These are phyloP conservation scores for Colletotrichum acutatum DNA, from an alignment of 2,329 filamentous ascomycete species.

Conservation along the genomic window DNA sequence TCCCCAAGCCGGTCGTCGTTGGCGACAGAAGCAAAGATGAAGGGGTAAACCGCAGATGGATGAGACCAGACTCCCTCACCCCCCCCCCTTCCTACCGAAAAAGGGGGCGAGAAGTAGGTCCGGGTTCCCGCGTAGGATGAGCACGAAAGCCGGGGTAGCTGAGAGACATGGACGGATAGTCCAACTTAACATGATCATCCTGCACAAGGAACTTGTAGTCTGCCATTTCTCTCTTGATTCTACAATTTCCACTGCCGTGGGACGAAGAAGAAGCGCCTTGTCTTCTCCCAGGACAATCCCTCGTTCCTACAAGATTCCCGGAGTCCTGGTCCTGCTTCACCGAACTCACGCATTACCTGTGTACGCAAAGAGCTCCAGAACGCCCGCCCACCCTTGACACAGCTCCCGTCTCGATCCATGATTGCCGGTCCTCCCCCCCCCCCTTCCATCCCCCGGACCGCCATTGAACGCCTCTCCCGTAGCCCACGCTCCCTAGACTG, in stretches of 20 bases:
- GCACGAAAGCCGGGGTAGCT: background rate
- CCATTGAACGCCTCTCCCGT: background rate
- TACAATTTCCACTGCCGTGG: background rate
- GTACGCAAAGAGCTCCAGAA: background rate
- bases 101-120: background rate
- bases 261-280: background rate
- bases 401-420: background rate
- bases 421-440: background rate
- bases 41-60: background rate
- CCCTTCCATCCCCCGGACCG: background rate
- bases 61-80: background rate
- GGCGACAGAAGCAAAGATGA: background rate
- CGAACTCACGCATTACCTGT: background rate
- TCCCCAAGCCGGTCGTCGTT: background rate
- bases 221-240: background rate
- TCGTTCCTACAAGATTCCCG: background rate
- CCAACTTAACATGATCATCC: background rate
- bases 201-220: background rate
- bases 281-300: background rate
- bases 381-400: background rate
- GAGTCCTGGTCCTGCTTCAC: background rate
- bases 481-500: background rate
- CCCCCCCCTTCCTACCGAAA: too few species aligned
- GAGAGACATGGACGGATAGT: background rate
- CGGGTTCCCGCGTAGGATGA: background rate